phyloP scores from a whole-genome alignment of 2,329 filamentous ascomycete species.

The Pseudocercospora ulei region DNA sequence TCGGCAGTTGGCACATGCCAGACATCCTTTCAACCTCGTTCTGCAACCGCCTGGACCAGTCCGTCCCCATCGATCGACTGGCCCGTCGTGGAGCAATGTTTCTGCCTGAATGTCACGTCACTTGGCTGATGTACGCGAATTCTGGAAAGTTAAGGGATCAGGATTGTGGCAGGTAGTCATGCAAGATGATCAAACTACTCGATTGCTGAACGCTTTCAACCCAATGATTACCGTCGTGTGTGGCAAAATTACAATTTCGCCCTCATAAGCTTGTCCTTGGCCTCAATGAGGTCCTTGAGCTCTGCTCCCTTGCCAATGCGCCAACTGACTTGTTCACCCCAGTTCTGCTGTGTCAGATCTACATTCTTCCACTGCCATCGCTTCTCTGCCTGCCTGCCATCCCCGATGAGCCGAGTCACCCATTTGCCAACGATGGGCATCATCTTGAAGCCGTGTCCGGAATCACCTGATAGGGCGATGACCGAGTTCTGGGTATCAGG shows the following conservation, averaged over 20 bases:
- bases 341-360: slow-evolving; percentile 31
- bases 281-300: slow-evolving; percentile 23
- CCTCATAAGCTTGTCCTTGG: slow-evolving; percentile 21
- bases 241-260: slow-evolving; percentile 22
- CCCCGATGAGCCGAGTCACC: slow-evolving; percentile 43
- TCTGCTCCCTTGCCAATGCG: slow-evolving; percentile 35
- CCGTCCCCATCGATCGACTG: too few relatives aligned
- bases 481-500: slow-evolving; percentile 43
- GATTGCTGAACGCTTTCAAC: too few relatives aligned
- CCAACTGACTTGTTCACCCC: slow-evolving; percentile 44
- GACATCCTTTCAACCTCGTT: too few relatives aligned
- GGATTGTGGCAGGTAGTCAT: too few relatives aligned
- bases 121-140: too few relatives aligned
- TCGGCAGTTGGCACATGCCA: too few relatives aligned
- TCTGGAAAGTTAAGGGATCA: too few relatives aligned
- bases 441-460: slow-evolving; percentile 56
- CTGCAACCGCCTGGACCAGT: too few relatives aligned
- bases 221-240: too few relatives aligned
- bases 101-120: too few relatives aligned
- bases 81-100: too few relatives aligned
- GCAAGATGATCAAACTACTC: too few relatives aligned
- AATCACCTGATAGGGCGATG: slow-evolving; percentile 49
- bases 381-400: slow-evolving; percentile 38
- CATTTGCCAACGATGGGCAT: slow-evolving; percentile 51
- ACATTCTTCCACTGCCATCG: slow-evolving; percentile 48